A percentile compares a stretch with the other conserved stretches of the same genome.
phyloP scores from a whole-genome alignment of 345 rosid species.

The Rhodomyrtus tomentosa region DNA sequence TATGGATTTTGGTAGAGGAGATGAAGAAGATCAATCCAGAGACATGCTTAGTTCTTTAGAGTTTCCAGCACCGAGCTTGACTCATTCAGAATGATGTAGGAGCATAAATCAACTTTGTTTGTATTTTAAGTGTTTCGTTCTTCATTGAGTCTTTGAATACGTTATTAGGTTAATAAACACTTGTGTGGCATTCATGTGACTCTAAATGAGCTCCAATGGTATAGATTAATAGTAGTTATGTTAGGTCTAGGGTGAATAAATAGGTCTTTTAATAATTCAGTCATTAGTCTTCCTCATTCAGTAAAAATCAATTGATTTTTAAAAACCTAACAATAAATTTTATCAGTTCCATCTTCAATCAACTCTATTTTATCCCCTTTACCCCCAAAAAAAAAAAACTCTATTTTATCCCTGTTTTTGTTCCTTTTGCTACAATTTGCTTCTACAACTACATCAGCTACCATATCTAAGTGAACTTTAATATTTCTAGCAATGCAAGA shows the following conservation, averaged over 20 bases:
- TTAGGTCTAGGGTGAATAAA: neutral
- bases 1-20: neutral
- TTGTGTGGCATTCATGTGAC: neutral
- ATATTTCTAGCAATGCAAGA: neutral
- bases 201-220: neutral
- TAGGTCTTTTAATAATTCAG: neutral
- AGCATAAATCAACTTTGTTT: neutral
- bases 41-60: neutral
- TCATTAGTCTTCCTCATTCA: neutral
- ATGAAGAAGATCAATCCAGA: neutral
- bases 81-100: neutral
- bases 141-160: neutral
- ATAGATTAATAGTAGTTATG: neutral
- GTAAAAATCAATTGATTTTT: neutral
- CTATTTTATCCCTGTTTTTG: neutral
- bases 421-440: neutral
- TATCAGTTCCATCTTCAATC: neutral
- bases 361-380: no score
- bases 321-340: neutral
- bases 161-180: neutral
- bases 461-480: neutral
- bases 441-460: neutral
- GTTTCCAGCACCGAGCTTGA: neutral
- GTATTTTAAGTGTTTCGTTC: neutral
- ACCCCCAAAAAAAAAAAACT: no score